Evolutionary conservation across 352 stramenopile genomes (phyloP).

Genomic region (Phytopythium cucurbitacearum): DNA sequence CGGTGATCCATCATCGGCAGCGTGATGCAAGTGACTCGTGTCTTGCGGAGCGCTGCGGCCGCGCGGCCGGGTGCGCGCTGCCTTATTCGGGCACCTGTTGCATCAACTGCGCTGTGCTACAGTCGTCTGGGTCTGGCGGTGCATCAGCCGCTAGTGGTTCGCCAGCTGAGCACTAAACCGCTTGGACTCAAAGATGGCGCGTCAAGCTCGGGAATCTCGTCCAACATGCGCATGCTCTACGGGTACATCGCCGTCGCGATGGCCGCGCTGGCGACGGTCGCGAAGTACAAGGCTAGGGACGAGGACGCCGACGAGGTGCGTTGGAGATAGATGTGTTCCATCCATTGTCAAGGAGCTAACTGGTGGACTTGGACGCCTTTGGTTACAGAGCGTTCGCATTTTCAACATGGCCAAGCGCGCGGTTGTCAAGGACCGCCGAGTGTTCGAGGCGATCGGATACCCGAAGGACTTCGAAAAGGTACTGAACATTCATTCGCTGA

Average conservation of each 20-base stretch:
- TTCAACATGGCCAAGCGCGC: constrained; percentile 77
- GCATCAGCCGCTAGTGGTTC: background rate
- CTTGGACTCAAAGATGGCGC: constrained; percentile 44
- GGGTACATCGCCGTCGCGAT: constrained; percentile 56
- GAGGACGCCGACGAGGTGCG: constrained; percentile 46
- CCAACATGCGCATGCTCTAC: constrained; percentile 48
- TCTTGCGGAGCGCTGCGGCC: constrained; percentile 14
- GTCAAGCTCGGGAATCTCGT: constrained; percentile 23
- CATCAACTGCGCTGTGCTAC: no score
- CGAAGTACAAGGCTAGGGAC: constrained; percentile 54
- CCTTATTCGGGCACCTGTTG: no score
- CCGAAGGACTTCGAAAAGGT: constrained; percentile 63
- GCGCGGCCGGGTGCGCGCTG: background rate
- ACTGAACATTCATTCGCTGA: background rate
- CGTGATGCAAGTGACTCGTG: constrained; percentile 7
- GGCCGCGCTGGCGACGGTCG: constrained; percentile 48
- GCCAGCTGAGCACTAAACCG: constrained; percentile 21
- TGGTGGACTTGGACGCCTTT: background rate
- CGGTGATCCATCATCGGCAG: background rate
- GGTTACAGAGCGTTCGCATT: constrained; percentile 43
- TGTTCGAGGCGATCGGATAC: constrained; percentile 72
- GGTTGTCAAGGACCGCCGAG: constrained; percentile 64
- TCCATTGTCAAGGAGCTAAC: no score
- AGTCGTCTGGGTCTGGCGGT: background rate
- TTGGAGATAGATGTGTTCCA: background rate